Evolutionary conservation across 1,284 basidiomycete genomes (phyloP).

Genomic region (Rhodotorula sp.): DNA sequence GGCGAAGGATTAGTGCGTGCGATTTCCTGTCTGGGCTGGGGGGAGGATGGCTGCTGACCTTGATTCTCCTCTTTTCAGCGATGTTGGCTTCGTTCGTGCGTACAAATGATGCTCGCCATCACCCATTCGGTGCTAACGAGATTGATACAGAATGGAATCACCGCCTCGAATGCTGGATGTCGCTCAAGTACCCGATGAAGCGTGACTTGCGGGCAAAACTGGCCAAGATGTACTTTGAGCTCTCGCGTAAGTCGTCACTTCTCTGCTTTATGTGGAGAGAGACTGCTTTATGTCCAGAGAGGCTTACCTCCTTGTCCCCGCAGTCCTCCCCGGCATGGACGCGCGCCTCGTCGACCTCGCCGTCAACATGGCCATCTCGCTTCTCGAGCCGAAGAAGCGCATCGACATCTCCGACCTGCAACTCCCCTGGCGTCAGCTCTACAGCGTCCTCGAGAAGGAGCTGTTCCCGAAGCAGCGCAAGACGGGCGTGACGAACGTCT

Average conservation of each 20-base stretch:
- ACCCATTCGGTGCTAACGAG: too few relatives aligned
- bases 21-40: constrained; percentile 62
- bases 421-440: constrained; percentile 83
- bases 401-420: constrained; percentile 76
- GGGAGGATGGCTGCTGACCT: constrained; percentile 57
- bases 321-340: constrained; percentile 70
- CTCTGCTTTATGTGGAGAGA: too few relatives aligned
- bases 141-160: constrained; percentile 58
- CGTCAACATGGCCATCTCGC: constrained; percentile 68
- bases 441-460: constrained; percentile 74
- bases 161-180: constrained; percentile 60
- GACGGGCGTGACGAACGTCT: constrained; percentile 76
- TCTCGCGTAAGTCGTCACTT: constrained; percentile 54
- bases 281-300: too few relatives aligned
- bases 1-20: constrained; percentile 71
- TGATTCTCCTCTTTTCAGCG: constrained; percentile 14
- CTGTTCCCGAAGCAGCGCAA: constrained; percentile 78
- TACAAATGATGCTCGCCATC: neutral
- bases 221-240: constrained; percentile 78
- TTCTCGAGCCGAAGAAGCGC: constrained; percentile 71
- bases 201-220: constrained; percentile 72
- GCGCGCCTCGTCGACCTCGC: constrained; percentile 67
- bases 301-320: neutral
- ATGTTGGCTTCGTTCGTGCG: constrained; percentile 43
- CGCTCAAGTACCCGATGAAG: constrained; percentile 81